These are phyloP conservation scores for Podila verticillata DNA, from an alignment of 192 early-diverging fungal species.

Conservation along the genomic window DNA sequence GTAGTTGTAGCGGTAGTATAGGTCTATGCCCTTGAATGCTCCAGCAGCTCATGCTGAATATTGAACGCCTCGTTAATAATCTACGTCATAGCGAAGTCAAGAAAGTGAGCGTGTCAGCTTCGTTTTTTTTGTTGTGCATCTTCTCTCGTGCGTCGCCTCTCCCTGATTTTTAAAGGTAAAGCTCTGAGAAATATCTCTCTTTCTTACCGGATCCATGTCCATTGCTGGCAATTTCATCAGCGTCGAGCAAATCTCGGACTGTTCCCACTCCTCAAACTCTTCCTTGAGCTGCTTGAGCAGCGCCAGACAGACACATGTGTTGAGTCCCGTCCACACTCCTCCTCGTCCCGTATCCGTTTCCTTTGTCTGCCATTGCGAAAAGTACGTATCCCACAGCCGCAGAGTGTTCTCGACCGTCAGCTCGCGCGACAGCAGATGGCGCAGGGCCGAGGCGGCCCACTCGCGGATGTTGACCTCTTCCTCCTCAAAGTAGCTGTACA, in stretches of 20 bases:
- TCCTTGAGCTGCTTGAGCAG: constrained; percentile 80
- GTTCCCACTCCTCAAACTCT: constrained; percentile 88
- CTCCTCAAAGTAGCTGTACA: constrained; percentile 94
- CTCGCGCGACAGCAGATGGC: constrained; percentile 79
- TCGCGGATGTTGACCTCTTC: constrained; percentile 91
- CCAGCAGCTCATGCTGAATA: constrained; percentile 72
- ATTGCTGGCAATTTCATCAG: constrained; percentile 78
- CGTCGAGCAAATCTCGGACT: constrained; percentile 87
- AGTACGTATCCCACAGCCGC: constrained; percentile 89
- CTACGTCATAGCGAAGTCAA: constrained; percentile 14
- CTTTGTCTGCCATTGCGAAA: constrained; percentile 53
- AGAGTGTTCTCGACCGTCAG: constrained; percentile 80
- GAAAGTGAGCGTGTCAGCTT: not conserved
- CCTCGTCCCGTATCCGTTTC: not conserved
- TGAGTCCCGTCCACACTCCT: constrained; percentile 17
- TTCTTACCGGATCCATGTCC: constrained; percentile 68
- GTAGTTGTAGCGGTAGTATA: not conserved
- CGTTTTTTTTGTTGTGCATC: not conserved
- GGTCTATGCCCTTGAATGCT: constrained; percentile 11
- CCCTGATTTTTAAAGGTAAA: too few species aligned
- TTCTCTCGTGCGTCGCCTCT: not conserved
- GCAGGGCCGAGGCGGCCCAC: constrained; percentile 85
- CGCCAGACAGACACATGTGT: constrained; percentile 59
- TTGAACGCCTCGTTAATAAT: constrained; percentile 77
- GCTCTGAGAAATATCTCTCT: not conserved